Evolutionary conservation across 768 basidiomycete genomes (phyloP).

Genomic region (Strobilomyces echinocephalus): DNA sequence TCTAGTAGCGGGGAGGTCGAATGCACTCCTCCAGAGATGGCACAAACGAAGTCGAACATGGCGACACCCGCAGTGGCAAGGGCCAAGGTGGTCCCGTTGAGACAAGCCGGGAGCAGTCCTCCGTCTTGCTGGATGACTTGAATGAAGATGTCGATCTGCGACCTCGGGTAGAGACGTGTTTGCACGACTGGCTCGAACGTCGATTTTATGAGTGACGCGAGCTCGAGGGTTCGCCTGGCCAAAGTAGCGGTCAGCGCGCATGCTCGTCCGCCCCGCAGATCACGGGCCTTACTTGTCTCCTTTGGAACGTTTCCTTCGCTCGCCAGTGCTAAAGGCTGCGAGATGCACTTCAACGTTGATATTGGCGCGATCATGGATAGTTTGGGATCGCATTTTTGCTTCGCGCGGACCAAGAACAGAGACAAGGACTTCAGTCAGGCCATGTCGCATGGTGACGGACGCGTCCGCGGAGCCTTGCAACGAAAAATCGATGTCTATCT

Average conservation of each 20-base stretch:
- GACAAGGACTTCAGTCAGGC: conserved; percentile 83
- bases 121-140: conserved; percentile 95
- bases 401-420: conserved; percentile 93
- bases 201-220: conserved; percentile 81
- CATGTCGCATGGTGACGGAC: conserved; percentile 77
- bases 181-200: conserved; percentile 97
- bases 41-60: conserved; percentile 85
- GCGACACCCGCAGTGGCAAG: conserved; percentile 89
- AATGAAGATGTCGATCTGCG: conserved; percentile 90
- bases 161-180: conserved; percentile 85
- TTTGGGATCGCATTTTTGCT: conserved; percentile 72
- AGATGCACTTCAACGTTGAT: conserved; percentile 88
- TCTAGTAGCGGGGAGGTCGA: conserved; percentile 80
- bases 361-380: conserved; percentile 80
- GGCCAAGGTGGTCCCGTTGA: conserved; percentile 93
- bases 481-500: conserved; percentile 72
- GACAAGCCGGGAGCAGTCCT: conserved; percentile 81
- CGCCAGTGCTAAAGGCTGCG: conserved; percentile 82
- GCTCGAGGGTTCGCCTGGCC: conserved; percentile 76
- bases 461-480: conserved; percentile 80
- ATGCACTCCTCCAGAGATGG: conserved; percentile 84
- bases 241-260: conserved; percentile 3
- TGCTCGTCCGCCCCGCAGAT: too few species aligned
- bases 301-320: conserved; percentile 66
- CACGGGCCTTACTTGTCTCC: conserved; percentile 75